phyloP scores from a whole-genome alignment of 345 rosid genomes.

The Boechera retrofracta region DNA sequence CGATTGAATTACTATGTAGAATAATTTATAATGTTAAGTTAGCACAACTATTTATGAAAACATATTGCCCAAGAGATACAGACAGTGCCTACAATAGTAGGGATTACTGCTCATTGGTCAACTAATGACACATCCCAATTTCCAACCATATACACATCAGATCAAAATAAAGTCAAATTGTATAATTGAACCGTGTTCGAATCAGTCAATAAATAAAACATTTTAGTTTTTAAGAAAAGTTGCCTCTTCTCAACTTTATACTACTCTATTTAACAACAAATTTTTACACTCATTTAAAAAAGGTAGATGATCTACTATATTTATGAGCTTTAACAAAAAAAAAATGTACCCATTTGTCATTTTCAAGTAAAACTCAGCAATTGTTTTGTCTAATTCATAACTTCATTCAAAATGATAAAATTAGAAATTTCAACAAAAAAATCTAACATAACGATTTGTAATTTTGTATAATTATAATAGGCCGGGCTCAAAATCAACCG shows the following conservation, averaged over 20 bases:
- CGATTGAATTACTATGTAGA: conserved; percentile 2
- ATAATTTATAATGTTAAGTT: conserved; percentile 5
- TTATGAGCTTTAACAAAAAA: neutral
- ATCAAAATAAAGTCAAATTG: conserved; percentile 18
- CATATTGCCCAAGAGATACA: conserved; percentile 17
- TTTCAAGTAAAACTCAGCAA: neutral
- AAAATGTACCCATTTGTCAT: neutral
- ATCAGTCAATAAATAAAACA: neutral
- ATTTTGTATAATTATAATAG: neutral
- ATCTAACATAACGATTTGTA: neutral
- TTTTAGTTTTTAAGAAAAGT: neutral
- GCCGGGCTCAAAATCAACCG: neutral
- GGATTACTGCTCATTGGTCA: conserved; percentile 39
- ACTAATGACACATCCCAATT: conserved; percentile 26
- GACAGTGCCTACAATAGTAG: neutral
- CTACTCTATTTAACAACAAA: too few relatives aligned
- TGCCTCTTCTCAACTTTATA: neutral
- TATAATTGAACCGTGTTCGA: conserved; percentile 6
- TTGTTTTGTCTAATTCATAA: neutral
- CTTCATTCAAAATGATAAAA: neutral
- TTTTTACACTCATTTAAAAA: neutral
- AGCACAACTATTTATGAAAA: conserved; percentile 20
- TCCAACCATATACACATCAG: conserved; percentile 20
- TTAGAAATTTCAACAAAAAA: neutral
- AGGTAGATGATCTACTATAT: neutral